Percentiles rank a stretch among this genome's conserved stretches.
These are phyloP conservation scores for Quercus gilva DNA, from an alignment of 306 rosid species.

Conservation along the genomic window DNA sequence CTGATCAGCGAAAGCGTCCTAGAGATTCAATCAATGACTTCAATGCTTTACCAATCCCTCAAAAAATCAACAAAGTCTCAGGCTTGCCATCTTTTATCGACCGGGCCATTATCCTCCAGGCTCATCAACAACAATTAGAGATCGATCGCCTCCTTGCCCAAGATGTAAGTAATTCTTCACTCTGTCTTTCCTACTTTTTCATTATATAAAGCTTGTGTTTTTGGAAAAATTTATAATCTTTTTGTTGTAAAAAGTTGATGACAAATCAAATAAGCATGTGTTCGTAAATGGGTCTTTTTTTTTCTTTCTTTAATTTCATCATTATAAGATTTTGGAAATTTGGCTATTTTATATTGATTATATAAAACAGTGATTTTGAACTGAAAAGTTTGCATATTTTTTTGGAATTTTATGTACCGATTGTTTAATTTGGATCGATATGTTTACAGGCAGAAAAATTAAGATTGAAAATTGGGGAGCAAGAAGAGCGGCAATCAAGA, in stretches of 20 bases:
- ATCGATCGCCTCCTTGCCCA: constrained; percentile 40
- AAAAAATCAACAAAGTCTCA: constrained; percentile 7
- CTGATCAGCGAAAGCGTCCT: constrained; percentile 37
- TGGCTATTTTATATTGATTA: too few relatives aligned
- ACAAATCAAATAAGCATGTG: too few relatives aligned
- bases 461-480: constrained; percentile 58
- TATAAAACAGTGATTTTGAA: too few relatives aligned
- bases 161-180: constrained; percentile 37
- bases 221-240: too few relatives aligned
- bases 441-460: constrained; percentile 62
- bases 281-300: too few relatives aligned
- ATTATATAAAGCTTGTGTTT: neutral
- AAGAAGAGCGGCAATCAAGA: constrained; percentile 52
- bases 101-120: constrained; percentile 27
- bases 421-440: neutral
- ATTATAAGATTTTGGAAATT: too few relatives aligned
- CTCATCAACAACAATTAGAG: constrained; percentile 38
- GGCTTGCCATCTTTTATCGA: constrained; percentile 21
- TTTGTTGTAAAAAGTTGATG: neutral
- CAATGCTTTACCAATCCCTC: constrained; percentile 5
- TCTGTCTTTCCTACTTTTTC: too few relatives aligned
- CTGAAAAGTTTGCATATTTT: too few relatives aligned
- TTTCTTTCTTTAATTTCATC: too few relatives aligned
- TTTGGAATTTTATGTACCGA: neutral
- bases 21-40: constrained; percentile 25